A percentile compares a stretch with the other conserved stretches of the same genome.
phyloP scores from a whole-genome alignment of 306 rosid species.

The Sphenostylis stenocarpa region DNA sequence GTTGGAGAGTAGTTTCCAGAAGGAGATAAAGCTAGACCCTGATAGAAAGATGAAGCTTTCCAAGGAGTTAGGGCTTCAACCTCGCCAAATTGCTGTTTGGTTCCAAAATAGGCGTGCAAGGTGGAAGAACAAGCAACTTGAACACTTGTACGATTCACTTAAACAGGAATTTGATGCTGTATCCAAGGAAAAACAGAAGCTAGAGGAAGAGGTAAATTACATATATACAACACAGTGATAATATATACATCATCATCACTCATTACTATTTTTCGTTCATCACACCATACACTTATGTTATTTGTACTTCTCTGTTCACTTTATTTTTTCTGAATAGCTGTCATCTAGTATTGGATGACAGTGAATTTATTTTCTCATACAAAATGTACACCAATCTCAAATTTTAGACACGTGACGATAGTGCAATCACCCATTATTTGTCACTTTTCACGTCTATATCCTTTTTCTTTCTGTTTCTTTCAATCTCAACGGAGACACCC shows the following conservation, averaged over 20 bases:
- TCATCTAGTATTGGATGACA: background rate
- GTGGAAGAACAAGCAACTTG: slow-evolving; percentile 90
- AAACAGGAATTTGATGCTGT: slow-evolving; percentile 72
- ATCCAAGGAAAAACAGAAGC: slow-evolving; percentile 66
- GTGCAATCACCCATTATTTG: background rate
- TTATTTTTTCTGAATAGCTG: background rate
- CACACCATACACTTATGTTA: background rate
- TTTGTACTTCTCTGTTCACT: background rate
- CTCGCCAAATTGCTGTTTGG: slow-evolving; percentile 95
- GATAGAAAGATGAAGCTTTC: slow-evolving; percentile 91
- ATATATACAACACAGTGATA: background rate
- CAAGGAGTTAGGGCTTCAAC: slow-evolving; percentile 81
- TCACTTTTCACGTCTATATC: background rate
- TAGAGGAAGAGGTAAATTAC: slow-evolving; percentile 69
- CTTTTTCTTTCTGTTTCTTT: background rate
- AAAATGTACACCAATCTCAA: background rate
- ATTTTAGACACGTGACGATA: background rate
- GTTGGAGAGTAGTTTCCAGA: slow-evolving; percentile 79
- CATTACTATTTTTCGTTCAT: background rate
- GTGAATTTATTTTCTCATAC: background rate
- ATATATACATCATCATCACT: background rate
- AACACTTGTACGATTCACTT: slow-evolving; percentile 72
- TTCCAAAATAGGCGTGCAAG: slow-evolving; percentile 93
- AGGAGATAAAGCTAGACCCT: slow-evolving; percentile 89
- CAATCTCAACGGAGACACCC: background rate